A percentile compares a stretch with the other conserved stretches of the same genome.
Conservation (phyloP, 1,284 basidiomycete species). For the Polyporus tsugae region DNA sequence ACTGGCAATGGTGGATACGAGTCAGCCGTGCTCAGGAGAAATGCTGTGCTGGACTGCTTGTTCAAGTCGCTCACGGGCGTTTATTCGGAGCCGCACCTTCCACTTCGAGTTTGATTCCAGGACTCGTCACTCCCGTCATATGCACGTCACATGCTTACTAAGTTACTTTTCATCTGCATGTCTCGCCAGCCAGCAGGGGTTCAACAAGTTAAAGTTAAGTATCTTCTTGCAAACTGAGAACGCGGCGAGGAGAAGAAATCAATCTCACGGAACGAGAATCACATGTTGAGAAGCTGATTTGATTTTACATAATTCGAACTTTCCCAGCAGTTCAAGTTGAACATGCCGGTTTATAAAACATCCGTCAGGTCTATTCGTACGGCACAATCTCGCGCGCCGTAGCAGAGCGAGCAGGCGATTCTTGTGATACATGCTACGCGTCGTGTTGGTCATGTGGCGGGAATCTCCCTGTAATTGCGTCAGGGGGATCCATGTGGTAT, state of each 20-base stretch:
- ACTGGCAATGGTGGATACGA: not conserved
- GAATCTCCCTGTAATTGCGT: constrained; percentile 1
- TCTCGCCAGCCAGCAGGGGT: not conserved
- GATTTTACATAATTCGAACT: not conserved
- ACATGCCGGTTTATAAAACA: not conserved
- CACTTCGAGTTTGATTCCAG: not conserved
- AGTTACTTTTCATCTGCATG: too few relatives aligned
- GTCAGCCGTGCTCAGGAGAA: not conserved
- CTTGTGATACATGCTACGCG: not conserved
- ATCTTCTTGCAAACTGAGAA: too few relatives aligned
- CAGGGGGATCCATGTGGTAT: not conserved
- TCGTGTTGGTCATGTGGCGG: constrained; percentile 23
- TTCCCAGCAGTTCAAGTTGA: not conserved
- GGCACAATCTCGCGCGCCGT: not conserved
- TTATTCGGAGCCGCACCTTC: not conserved
- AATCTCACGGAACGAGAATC: not conserved
- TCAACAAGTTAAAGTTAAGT: too few relatives aligned
- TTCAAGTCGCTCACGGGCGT: not conserved
- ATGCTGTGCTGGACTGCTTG: not conserved
- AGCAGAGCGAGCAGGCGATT: not conserved
- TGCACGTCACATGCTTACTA: too few relatives aligned
- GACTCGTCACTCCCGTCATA: too few relatives aligned
- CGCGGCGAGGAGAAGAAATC: too few relatives aligned
- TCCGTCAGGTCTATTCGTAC: not conserved
- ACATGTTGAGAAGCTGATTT: not conserved